Conservation (phyloP, 495 filamentous ascomycete genomes). For the Penicillium pancosmium region DNA sequence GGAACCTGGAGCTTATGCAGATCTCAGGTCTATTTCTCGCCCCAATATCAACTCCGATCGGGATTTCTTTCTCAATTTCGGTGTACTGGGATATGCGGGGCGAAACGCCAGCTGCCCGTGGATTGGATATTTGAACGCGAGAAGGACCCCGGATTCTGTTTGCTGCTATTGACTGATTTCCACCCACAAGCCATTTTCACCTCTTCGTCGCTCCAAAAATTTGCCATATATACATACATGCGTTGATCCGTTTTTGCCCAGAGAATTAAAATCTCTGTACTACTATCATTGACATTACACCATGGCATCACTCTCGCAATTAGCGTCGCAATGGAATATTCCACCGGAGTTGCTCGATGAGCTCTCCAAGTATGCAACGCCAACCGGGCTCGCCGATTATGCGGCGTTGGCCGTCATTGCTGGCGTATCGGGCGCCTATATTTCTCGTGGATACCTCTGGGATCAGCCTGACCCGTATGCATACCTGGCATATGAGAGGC, state of each 20-base stretch:
- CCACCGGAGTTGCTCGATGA: conserved; percentile 25
- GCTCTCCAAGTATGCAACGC: conserved; percentile 27
- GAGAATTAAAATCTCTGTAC: not conserved
- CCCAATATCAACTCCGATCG: not conserved
- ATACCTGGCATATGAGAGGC: conserved; percentile 34
- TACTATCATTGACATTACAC: not conserved
- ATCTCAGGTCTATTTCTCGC: conserved; percentile 1
- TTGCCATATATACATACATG: not conserved
- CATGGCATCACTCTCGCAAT: not conserved
- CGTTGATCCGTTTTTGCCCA: not conserved
- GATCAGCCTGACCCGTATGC: conserved; percentile 37
- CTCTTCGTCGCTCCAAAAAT: not conserved
- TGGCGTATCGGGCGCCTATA: conserved; percentile 27
- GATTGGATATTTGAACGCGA: not conserved
- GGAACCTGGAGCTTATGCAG: conserved; percentile 2
- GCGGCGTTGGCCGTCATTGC: conserved; percentile 32
- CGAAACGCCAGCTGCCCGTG: not conserved
- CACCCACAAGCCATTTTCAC: not conserved
- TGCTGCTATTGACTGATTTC: not conserved
- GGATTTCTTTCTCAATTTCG: not conserved
- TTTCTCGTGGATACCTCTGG: conserved; percentile 40
- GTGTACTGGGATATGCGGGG: not conserved
- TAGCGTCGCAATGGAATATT: conserved; percentile 13
- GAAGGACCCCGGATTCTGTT: not conserved
- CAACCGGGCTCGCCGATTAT: conserved; percentile 34